These are phyloP conservation scores for Aspergillus cristatus DNA, from an alignment of 495 filamentous ascomycete genomes.

Conservation along the genomic window DNA sequence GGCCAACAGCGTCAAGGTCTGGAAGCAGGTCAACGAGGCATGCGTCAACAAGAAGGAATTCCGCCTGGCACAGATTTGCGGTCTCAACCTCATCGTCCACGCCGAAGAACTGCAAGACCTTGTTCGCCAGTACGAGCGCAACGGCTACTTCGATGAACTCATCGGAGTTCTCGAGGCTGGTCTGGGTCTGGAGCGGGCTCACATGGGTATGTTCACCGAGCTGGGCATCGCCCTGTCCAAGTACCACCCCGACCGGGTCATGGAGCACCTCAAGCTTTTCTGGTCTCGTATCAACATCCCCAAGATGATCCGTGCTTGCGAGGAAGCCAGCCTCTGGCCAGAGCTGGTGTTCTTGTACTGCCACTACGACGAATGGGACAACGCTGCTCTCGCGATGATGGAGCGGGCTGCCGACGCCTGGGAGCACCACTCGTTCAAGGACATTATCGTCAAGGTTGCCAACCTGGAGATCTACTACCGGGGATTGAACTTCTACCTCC, in stretches of 20 bases:
- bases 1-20: constrained; percentile 99
- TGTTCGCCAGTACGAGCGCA: constrained; percentile 91
- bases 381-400: constrained; percentile 98
- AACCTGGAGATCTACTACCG: constrained; percentile 99
- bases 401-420: constrained; percentile 96
- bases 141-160: constrained; percentile 97
- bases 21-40: constrained; percentile 97
- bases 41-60: constrained; percentile 99
- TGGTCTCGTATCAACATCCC: constrained; percentile 98
- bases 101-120: constrained; percentile 92
- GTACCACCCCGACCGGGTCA: constrained; percentile 90
- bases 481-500: constrained; percentile 93
- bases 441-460: constrained; percentile 94
- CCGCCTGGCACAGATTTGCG: constrained; percentile 97
- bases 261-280: constrained; percentile 99
- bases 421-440: constrained; percentile 99
- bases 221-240: constrained; percentile 91
- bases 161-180: constrained; percentile 92
- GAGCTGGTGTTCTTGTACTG: constrained; percentile 98
- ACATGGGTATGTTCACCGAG: constrained; percentile 96
- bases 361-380: constrained; percentile 99
- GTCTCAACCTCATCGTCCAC: constrained; percentile 96
- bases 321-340: constrained; percentile 94
- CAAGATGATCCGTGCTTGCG: constrained; percentile 91
- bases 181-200: constrained; percentile 82